Evolutionary conservation across 345 rosid species (phyloP), one percentile per base, ranked within the genome.

Genomic region (thale cress (Arabidopsis thaliana)): DNA sequence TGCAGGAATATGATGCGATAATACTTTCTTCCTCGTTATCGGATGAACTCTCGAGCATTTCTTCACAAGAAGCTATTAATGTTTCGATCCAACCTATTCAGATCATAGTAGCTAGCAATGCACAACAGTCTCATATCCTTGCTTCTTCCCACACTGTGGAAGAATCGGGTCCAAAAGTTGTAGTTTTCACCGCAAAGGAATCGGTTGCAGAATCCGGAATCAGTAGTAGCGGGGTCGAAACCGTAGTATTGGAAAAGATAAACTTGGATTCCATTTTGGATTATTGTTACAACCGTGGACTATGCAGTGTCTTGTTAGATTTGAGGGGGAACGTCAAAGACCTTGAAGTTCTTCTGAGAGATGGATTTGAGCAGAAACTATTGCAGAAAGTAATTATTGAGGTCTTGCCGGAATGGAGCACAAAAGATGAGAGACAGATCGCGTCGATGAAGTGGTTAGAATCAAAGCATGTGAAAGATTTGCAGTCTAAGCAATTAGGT

Each of bases 1-100:
- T 87, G 57, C 93, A 86, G 65, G 90, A 95, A 79, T 86, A 87
- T n/a, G 88, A 94, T 67, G 96, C 83, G 13, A 32, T 91, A 11
- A 76, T 94, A 60, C 60, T 85, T 67, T 87, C 93, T 1, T 62
- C 89, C 25, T 82, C 88, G 20, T 78, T 85, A 14, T 14, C 59
- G 57, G 79, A 78, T 71, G 58, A 76, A 14, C 78, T 71, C 44
- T 61, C 86, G 0, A 45, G 75, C 69, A 84, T 86, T 37, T 37
- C 63, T 2, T 88, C 96, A 6, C 85, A 75, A 73, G 90, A 94
- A 80, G 83, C 88, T 8, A 67, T 7, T 55, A 77, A 71, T 40
- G 83, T 82, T 64, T 88, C 86, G 8, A 82, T 73, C 56, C 93
- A 91, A 78, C 92, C 96, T 58, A 80, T 86, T 12, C 62, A 56